These are phyloP conservation scores for Camellia japonica DNA, from an alignment of 148 eudicot species.

Conservation along the genomic window DNA sequence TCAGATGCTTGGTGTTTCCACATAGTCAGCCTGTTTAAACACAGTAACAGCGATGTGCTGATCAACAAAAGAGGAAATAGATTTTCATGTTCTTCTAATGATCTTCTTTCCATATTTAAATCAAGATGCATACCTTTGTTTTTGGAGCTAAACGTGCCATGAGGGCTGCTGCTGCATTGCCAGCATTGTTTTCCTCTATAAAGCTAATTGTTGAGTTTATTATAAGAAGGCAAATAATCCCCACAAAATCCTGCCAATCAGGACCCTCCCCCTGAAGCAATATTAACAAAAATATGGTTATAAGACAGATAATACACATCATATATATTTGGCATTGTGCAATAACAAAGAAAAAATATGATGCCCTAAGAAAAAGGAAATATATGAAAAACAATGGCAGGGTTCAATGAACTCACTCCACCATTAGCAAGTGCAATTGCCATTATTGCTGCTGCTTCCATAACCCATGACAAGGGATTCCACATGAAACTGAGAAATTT, in stretches of 20 bases:
- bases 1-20: background rate
- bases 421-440: conserved; percentile 77
- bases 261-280: conserved; percentile 59
- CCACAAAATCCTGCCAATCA: conserved; percentile 76
- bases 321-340: background rate
- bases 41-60: background rate
- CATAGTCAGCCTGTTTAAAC: background rate
- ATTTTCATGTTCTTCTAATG: background rate
- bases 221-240: conserved; percentile 56
- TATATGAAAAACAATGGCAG: conserved; percentile 10
- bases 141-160: conserved; percentile 72
- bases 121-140: conserved; percentile 49
- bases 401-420: conserved; percentile 50
- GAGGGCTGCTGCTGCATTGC: conserved; percentile 72
- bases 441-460: conserved; percentile 87
- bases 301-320: background rate
- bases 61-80: background rate
- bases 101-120: background rate
- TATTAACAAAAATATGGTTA: conserved; percentile 6
- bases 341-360: background rate
- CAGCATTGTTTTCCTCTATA: conserved; percentile 76
- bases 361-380: background rate
- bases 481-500: conserved; percentile 85
- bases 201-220: conserved; percentile 74
- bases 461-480: conserved; percentile 83